Evolutionary conservation across 306 rosid genomes (phyloP), one percentile per base, ranked within the genome.

Genomic region (Trifolium dubium): DNA sequence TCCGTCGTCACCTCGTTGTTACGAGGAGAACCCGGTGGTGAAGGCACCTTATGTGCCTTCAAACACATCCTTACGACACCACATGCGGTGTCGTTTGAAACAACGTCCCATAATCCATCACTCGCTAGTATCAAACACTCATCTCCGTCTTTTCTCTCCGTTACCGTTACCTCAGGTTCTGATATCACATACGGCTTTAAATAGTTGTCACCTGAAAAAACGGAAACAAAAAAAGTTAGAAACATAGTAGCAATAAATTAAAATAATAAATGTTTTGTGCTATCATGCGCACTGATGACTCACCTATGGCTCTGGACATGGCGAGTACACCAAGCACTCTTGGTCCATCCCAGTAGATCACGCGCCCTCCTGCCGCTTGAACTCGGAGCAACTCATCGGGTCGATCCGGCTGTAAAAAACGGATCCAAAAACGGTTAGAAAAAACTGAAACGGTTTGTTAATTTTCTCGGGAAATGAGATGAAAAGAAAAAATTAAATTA

Each of bases 81-180:
- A 7, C 97, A 91, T 0, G 97, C 98, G 1, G 88, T 85, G 10
- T 94, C 95, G 71, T 94, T 94, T 0, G 94, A 80, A 1, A 94
- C 92, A 50, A 94, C 97, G 39, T 94, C 98, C 98, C 98, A 94
- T 3, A 94, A 50, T 2, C 98, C 98, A 17, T 94, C 98, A 73
- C 91, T 93, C 1, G 96, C 98, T 18, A 94, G 32, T 10, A 94
- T 87, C 54, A 94, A 58, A 68, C 96, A 94, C 76, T 94, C 97
- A 5, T 94, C 98, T 28, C 79, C 95, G 12, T 53, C 84, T 4
- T 78, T 84, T 39, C 97, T 84, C 15, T 89, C 90, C 44, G 77
- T 88, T 10, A 85, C 77, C 65, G 81, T 88, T 64, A 94, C 97
- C 79, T 94, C 97, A 35, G 98, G 98, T n/a, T 89, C 90, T 4